Base-by-base conservation (phyloP, 352 stramenopile species). In the Elongisporangium undulatum region DNA sequence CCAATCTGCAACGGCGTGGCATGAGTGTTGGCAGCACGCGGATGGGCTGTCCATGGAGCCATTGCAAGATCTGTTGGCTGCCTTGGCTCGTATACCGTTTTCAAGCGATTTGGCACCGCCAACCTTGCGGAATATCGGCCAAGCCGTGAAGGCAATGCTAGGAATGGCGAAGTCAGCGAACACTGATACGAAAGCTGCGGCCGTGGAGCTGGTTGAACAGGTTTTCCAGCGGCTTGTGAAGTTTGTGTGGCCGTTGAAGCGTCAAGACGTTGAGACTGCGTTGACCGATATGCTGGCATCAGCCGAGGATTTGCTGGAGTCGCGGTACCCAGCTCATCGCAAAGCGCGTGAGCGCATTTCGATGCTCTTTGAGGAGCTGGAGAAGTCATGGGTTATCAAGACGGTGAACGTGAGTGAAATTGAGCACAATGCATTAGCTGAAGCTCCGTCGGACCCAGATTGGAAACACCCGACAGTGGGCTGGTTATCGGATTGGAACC, bases 321-420 rank as follows among this genome's bases (percentile, higher is more conserved):
- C 69, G 9, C 72, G 74, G 5, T 55, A 84, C 21, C 49, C 71
- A 16, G 64, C 75, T 3, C 87, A 96, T 55, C 82, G 82, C 50
- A 62, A 68, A 29, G 71, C 77, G 10, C 72, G 80, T 8, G 45
- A 56, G 48, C 69, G 72, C 20, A 61, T 96, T 13, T 59, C 60
- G 15, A 24, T 57, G 24, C 61, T 90, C 3, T 76, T 94, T 50
- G 80, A 68, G 19, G 64, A 88, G 20, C 64, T 96, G 26, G 85
- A 94, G 2, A 89, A 91, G 55, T 57, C 74, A 0, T 95, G 87
- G 87, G 73, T 58, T 0, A 83, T 95, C 45, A 77, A 82, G 22
- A 76, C 72, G 3, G 64, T 45, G 62, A 54, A 4, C 17, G 26
- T 23, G 21, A 26, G 51, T 54, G 22, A 60, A 8, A 50, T 55